Base-by-base conservation (phyloP, 306 rosid species). In the Quercus variabilis region DNA sequence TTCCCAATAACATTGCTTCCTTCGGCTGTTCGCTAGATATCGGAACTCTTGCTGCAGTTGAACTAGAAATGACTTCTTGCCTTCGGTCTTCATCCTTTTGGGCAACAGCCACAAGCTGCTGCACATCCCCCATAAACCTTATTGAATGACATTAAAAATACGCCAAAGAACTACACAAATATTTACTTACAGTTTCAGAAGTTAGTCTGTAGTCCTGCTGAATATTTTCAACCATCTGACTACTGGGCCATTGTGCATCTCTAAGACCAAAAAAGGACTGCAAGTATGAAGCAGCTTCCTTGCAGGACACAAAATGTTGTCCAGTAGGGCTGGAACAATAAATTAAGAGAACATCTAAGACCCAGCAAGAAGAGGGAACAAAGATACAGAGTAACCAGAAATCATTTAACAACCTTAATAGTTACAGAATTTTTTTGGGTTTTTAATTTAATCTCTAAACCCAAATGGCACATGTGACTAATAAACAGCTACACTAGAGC, bases 261-360 rank as follows among this genome's bases (percentile, higher is more conserved):
- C 58, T 17, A 25, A 49, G 83, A 79, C 85, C 72, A 10, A 78
- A 70, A 76, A 83, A 69, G 54, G 97, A 87, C 78, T 84, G 93
- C 82, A 93, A 79, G 79, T 86, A 87, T 2, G 86, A 84, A 76
- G 94, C 80, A 83, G 87, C 93, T 63, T 93, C 98, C 80, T 86
- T 90, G 87, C 94, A 90, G 76, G 93, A 80, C 30, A 91, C 41
- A 81, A 93, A 93, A n/a, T 91, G 97, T 82, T 88, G 84, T 80
- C 98, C 98, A 57, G 84, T 83, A 52, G 98, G 98, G 90, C 98
- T 93, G 92, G 26, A 65, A 58, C 82, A 64, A 77, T 73, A 82
- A 85, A 82, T 74, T 30, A 59, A 75, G 59, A 76, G 60, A 77
- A 71, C 6, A 56, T 7, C 75, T 78, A 74, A 80, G 77, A 52